These are phyloP conservation scores for Periconia digitata DNA, from an alignment of 2,329 filamentous ascomycete species.

Conservation along the genomic window DNA sequence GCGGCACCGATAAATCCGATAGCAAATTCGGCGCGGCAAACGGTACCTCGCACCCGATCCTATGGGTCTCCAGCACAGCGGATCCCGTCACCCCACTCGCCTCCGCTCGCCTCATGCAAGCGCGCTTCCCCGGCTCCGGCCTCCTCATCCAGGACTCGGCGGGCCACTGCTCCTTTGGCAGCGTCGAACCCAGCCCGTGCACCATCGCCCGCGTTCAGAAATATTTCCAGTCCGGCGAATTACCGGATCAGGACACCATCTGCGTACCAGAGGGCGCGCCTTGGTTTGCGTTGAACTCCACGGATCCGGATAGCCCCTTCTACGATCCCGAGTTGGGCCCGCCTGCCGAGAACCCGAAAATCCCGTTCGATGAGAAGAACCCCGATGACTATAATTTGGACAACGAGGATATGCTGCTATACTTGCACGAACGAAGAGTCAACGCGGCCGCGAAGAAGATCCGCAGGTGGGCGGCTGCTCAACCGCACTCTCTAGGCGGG, in stretches of 20 bases:
- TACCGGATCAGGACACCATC: conserved; percentile 52
- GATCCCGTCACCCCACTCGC: conserved; percentile 62
- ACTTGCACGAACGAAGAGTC: no score
- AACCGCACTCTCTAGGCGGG: no score
- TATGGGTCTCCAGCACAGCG: conserved; percentile 59
- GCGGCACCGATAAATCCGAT: conserved; percentile 18
- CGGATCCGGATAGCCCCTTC: conserved; percentile 16
- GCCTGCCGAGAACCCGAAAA: neutral
- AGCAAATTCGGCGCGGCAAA: conserved; percentile 20
- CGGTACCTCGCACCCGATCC: conserved; percentile 54
- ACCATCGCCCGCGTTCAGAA: conserved; percentile 30
- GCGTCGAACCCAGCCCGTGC: conserved; percentile 34
- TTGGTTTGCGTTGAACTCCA: conserved; percentile 23
- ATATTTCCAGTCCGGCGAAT: conserved; percentile 46
- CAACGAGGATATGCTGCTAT: no score
- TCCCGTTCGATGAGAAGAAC: no score
- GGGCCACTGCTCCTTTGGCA: conserved; percentile 52
- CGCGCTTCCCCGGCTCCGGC: conserved; percentile 46
- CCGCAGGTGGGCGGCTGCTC: no score
- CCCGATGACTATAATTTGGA: no score
- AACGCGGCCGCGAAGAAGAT: no score
- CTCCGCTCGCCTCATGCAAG: conserved; percentile 46
- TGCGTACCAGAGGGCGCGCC: conserved; percentile 47
- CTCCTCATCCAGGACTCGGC: conserved; percentile 48
- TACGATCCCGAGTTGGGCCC: conserved; percentile 12